Evolutionary conservation across 2,329 filamentous ascomycete genomes (phyloP).

Genomic region (Monilinia vaccinii-corymbosi): DNA sequence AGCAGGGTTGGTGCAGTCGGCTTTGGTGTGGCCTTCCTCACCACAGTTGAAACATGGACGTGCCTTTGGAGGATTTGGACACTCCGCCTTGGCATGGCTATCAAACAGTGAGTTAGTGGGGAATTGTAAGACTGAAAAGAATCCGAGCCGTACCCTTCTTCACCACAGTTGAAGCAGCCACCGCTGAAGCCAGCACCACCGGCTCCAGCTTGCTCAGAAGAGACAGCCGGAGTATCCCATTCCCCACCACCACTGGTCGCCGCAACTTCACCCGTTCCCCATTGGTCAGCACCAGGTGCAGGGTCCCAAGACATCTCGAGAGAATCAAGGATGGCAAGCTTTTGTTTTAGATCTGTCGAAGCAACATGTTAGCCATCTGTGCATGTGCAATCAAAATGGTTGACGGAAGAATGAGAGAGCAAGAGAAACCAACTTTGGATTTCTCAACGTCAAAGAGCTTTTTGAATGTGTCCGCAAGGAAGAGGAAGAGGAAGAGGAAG

Average conservation of each 20-base stretch:
- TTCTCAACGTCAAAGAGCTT: not conserved
- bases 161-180: constrained; percentile 54
- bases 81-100: constrained; percentile 17
- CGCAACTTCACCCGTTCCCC: not conserved
- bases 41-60: constrained; percentile 46
- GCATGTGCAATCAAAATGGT: not conserved
- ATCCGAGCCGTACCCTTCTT: constrained; percentile 42
- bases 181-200: constrained; percentile 15
- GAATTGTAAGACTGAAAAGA: not conserved
- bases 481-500: not conserved
- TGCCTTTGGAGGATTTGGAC: constrained; percentile 20
- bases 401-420: not conserved
- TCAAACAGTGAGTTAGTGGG: not conserved
- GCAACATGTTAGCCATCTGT: not conserved
- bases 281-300: constrained; percentile 7
- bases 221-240: not conserved
- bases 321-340: not conserved
- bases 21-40: constrained; percentile 53
- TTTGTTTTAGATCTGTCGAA: not conserved
- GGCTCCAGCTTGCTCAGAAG: not conserved
- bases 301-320: constrained; percentile 26
- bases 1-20: constrained; percentile 49
- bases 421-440: not conserved
- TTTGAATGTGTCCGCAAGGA: not conserved
- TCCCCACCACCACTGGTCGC: not conserved